Evolutionary conservation across 176 grass and related monocot genomes (phyloP).

Genomic region (Aechmea fasciata): DNA sequence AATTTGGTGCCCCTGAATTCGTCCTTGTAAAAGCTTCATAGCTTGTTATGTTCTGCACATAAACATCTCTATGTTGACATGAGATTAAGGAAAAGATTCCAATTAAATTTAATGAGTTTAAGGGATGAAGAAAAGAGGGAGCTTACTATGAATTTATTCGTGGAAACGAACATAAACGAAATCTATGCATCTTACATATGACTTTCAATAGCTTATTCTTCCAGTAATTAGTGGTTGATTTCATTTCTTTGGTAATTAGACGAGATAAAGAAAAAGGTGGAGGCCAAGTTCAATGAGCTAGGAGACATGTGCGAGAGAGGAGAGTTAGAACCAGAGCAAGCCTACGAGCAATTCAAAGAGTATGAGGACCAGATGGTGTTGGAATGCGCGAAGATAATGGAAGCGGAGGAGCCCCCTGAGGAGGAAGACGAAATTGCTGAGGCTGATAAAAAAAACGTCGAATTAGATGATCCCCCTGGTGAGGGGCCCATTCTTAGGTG

Average conservation of each 20-base stretch:
- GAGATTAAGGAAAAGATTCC: no score
- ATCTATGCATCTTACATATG: background rate
- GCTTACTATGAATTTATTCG: no score
- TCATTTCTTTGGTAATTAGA: slow-evolving; percentile 38
- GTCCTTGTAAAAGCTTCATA: no score
- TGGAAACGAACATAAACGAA: no score
- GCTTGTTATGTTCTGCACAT: no score
- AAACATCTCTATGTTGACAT: no score
- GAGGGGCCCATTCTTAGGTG: slow-evolving; percentile 82
- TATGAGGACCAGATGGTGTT: slow-evolving; percentile 74
- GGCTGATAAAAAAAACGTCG: slow-evolving; percentile 31
- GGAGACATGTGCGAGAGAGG: slow-evolving; percentile 71
- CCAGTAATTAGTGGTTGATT: background rate
- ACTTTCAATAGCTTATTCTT: slow-evolving; percentile 5
- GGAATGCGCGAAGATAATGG: slow-evolving; percentile 51
- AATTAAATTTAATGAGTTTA: no score
- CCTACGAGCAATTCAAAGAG: slow-evolving; percentile 82
- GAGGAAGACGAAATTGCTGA: slow-evolving; percentile 31
- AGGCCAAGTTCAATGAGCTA: slow-evolving; percentile 72
- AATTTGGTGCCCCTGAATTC: no score
- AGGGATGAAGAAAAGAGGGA: no score
- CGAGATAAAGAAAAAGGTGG: slow-evolving; percentile 85
- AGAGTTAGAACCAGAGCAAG: slow-evolving; percentile 70
- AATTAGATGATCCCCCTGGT: slow-evolving; percentile 76
- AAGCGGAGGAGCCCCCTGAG: slow-evolving; percentile 34